Conservation (phyloP, 345 rosid genomes). For the Capsella bursapastoris region DNA sequence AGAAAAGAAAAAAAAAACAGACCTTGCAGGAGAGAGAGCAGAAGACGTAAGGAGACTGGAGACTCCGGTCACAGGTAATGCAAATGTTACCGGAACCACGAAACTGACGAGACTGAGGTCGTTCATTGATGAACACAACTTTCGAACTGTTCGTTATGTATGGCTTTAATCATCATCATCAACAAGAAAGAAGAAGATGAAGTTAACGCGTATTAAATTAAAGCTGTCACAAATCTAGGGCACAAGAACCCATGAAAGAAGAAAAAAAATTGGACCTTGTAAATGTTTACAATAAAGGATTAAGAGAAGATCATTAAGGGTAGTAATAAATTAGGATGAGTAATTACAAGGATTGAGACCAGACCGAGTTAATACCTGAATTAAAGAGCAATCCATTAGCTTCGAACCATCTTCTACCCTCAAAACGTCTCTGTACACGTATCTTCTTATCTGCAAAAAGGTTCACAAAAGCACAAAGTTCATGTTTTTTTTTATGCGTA, state of each 20-base stretch:
- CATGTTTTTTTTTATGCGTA: neutral
- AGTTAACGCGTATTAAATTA: neutral
- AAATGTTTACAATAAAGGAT: neutral
- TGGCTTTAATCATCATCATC: constrained; percentile 52
- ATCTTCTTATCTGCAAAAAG: constrained; percentile 74
- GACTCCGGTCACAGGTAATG: constrained; percentile 67
- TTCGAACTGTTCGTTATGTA: constrained; percentile 82
- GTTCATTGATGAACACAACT: constrained; percentile 80
- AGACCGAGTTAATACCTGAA: constrained; percentile 54
- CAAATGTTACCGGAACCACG: constrained; percentile 75
- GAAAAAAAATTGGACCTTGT: neutral
- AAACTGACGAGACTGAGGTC: constrained; percentile 70
- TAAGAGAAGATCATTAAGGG: neutral
- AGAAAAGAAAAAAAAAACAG: neutral
- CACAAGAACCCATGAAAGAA: constrained; percentile 27
- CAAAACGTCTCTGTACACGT: constrained; percentile 82
- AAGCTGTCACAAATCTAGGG: constrained; percentile 23
- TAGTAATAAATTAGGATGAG: neutral
- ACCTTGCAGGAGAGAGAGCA: constrained; percentile 97
- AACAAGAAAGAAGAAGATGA: neutral
- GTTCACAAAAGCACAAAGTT: neutral
- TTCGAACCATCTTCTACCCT: constrained; percentile 72
- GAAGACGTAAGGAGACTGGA: constrained; percentile 70
- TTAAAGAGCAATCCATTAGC: constrained; percentile 72
- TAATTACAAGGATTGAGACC: neutral